Base-by-base conservation (phyloP, 2,329 filamentous ascomycete genomes). In the Alternaria angustiovoidea region DNA sequence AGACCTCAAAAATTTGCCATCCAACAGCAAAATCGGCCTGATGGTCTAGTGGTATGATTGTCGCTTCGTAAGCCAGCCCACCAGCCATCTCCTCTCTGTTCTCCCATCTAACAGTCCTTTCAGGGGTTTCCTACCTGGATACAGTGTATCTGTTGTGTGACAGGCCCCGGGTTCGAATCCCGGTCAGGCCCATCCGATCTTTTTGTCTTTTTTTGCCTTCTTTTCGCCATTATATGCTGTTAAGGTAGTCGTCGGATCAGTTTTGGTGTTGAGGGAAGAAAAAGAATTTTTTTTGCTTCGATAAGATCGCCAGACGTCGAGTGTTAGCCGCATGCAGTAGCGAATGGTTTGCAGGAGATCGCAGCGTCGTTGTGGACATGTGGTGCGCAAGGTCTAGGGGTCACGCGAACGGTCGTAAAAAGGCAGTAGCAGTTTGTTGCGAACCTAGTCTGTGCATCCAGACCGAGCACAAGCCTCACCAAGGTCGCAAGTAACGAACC, bases 161-260 rank as follows among this genome's bases (percentile, higher is more conserved):
- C 73, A 76, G 74, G 73, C 72, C 74, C 74, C 74, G 74, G 74
- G 74, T 76, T 76, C 74, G 70, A 76, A 68, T 74, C 71, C 71
- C 71, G 71, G 71, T 66, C 67, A 71, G 67, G 71, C 71, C 71
- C 69, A 14, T 34, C 52, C 39, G 38, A 49, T 54, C 43, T 59
- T 61, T 58, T 58, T 61, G 32, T 7, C 46, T 7, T 36, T 16
- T 16, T n/a, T 8, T 24, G 0, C 7, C 28, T 30, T 30, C 28
- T 30, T 30, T 30, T 30, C 11, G 28, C 28, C 3, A 9, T 12
- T 11, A 24, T 24, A 24, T 24, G 22, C 22, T 24, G 22, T 24
- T 24, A 6, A 24, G 22, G 22, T 26, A 1, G 24, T 7, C 24
- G 24, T 26, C 24, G 7, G 24, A 5, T 26, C 24, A 26, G 24